Conservation (phyloP, 192 early-diverging fungal genomes). For the Podila epicladia region DNA sequence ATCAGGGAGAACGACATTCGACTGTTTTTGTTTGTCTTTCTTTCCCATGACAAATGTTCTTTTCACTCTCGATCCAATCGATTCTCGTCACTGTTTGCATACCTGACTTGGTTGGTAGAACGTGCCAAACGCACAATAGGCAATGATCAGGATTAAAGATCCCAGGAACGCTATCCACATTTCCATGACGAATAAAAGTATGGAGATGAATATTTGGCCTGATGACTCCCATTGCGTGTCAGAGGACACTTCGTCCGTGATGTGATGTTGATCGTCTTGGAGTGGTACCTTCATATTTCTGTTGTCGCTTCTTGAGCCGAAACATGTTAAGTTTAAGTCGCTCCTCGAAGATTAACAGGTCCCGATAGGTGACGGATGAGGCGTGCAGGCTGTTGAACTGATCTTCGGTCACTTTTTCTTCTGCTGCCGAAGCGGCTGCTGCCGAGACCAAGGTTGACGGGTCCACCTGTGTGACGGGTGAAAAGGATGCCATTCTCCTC, state of each 20-base stretch:
- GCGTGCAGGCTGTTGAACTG: slow-evolving; percentile 46
- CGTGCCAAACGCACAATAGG: slow-evolving; percentile 60
- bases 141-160: slow-evolving; percentile 42
- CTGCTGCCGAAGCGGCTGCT: slow-evolving; percentile 7
- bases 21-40: too few relatives aligned
- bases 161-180: slow-evolving; percentile 29
- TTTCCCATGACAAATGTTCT: too few relatives aligned
- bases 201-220: not conserved
- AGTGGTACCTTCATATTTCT: slow-evolving; percentile 74
- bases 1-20: not conserved
- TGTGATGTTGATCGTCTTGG: not conserved
- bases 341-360: slow-evolving; percentile 86
- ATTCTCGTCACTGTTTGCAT: not conserved
- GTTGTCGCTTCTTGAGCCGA: slow-evolving; percentile 70
- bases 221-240: not conserved
- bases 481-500: slow-evolving; percentile 5
- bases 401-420: slow-evolving; percentile 44
- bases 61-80: too few relatives aligned
- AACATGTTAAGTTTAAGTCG: slow-evolving; percentile 78
- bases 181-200: not conserved
- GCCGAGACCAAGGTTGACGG: slow-evolving; percentile 3
- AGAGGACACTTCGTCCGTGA: not conserved
- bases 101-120: slow-evolving; percentile 63
- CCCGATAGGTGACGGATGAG: slow-evolving; percentile 66
- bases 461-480: slow-evolving; percentile 36